Evolutionary conservation across 2,329 filamentous ascomycete genomes (phyloP), one percentile per base, ranked within the genome.

Genomic region (Fusarium irregulare): DNA sequence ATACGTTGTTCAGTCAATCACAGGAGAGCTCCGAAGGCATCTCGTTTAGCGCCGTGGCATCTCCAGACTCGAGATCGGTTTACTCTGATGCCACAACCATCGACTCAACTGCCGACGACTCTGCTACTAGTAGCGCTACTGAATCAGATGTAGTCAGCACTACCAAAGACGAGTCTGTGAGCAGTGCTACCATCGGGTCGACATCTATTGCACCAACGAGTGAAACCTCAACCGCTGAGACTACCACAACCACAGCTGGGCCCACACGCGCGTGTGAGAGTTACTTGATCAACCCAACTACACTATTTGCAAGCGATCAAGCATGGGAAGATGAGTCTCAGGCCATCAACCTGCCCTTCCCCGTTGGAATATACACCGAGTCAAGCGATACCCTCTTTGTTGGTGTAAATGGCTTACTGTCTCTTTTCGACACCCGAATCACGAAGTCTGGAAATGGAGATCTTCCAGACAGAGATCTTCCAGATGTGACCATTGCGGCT

Each of bases 131-230:
- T 28, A 28, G 27, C 27, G 11, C 11, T 11, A 27, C 27, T 11
- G 4, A 28, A 28, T 28, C 27, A 16, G 46, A 32, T 7, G n/a
- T 16, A 7, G 16, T 13, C 21, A 37, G 16, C 8, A 25, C 21
- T 7, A 37, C 20, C 6, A 2, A 7, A 5, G 10, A 7, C 0
- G 18, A 21, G 10, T 13, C 21, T 3, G 1, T 2, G 8, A 56
- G 27, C 2, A 49, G 18, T 4, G 25, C 11, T 11, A 16, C 11
- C 2, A 1, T n/a, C 0, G 37, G 12, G 37, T 41, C 37, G 4
- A 40, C 27, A 5, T n/a, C 44, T 7, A 12, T 20, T 20, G 46
- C 14, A 20, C 1, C 32, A 13, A 34, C n/a, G 8, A 40, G n/a
- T 16, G 37, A 11, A 20, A 30, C 21, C 4, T 10, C 44, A 8